Evolutionary conservation across 768 basidiomycete genomes (phyloP), one percentile per base, ranked within the genome.

Genomic region (Guyanaporus albipodus): DNA sequence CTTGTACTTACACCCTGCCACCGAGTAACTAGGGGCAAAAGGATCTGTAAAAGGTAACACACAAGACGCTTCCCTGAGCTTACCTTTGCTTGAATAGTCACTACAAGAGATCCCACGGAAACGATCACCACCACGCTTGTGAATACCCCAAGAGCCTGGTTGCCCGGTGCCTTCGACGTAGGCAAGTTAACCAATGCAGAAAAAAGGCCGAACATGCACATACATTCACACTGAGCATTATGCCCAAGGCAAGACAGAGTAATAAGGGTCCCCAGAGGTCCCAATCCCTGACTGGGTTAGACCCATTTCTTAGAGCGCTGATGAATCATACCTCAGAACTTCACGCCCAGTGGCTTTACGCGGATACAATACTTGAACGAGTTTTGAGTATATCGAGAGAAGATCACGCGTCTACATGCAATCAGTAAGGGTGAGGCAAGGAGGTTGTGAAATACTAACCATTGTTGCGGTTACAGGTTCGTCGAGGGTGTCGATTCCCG

Each of bases 221-320:
- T 60, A 89, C 91, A 64, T 89, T 90, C 37, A 91, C 69, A 60
- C 89, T 92, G 17, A 95, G 78, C 74, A 93, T 84, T 35, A 91
- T 84, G 42, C 84, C 87, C 11, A 94, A 77, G 32, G 79, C 64
- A 44, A 94, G 74, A 56, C 86, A 91, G 32, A 93, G 75, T 21
- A 97, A 75, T 3, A 97, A 74, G 10, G 94, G 94, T 4, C 94
- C 94, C 95, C 95, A 98, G 21, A 98, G 76, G 68, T 98, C 95
- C 95, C 94, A 98, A 62, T 97, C 94, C 53, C 92, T 92, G 60
- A 12, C 29, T 34, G 15, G 26, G 24, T 54, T n/a, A 55, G 44
- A 35, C 12, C 38, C 22, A 32, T 11, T 46, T 24, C 28, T 27
- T 26, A 23, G 15, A 40, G 47, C 10, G 48, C 39, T 31, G 21